phyloP scores from a whole-genome alignment of 192 early-diverging fungal genomes.

The Allomyces macrogynus region DNA sequence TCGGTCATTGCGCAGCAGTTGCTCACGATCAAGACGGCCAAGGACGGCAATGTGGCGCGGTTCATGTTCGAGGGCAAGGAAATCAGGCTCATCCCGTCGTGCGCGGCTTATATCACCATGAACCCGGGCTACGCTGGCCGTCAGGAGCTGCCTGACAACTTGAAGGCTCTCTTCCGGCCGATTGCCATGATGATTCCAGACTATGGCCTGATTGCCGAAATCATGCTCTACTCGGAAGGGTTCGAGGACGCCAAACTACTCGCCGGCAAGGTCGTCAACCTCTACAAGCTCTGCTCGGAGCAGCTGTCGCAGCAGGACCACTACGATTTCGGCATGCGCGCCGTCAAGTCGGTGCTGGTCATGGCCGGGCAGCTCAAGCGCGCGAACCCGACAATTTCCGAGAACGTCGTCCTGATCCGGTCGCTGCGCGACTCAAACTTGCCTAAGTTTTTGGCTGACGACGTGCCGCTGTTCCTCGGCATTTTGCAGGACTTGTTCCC shows the following conservation, averaged over 20 bases:
- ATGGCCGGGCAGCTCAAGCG: conserved; percentile 40
- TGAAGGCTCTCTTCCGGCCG: conserved; percentile 37
- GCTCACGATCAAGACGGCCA: conserved; percentile 36
- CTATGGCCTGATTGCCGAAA: conserved; percentile 41
- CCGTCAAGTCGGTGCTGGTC: conserved; percentile 39
- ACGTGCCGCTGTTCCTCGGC: conserved; percentile 31
- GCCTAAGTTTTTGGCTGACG: conserved; percentile 37
- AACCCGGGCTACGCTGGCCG: conserved; percentile 39
- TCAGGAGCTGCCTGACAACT: conserved; percentile 36
- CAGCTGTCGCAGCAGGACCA: conserved; percentile 45
- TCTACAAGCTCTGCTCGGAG: conserved; percentile 40
- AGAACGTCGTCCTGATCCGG: conserved; percentile 33
- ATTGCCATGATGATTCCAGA: conserved; percentile 48
- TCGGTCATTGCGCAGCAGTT: conserved; percentile 41
- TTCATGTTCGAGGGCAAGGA: conserved; percentile 40
- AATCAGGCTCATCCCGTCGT: conserved; percentile 38
- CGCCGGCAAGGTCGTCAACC: conserved; percentile 37
- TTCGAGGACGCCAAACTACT: conserved; percentile 35
- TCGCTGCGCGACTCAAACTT: conserved; percentile 35
- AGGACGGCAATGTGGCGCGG: conserved; percentile 27
- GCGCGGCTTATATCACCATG: conserved; percentile 37
- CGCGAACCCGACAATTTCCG: conserved; percentile 23
- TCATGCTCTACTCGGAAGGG: conserved; percentile 41
- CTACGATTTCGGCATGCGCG: conserved; percentile 45
- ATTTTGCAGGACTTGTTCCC: conserved; percentile 36